These are phyloP conservation scores for Trametes sanguinea DNA, from an alignment of 768 basidiomycete genomes.

Conservation along the genomic window DNA sequence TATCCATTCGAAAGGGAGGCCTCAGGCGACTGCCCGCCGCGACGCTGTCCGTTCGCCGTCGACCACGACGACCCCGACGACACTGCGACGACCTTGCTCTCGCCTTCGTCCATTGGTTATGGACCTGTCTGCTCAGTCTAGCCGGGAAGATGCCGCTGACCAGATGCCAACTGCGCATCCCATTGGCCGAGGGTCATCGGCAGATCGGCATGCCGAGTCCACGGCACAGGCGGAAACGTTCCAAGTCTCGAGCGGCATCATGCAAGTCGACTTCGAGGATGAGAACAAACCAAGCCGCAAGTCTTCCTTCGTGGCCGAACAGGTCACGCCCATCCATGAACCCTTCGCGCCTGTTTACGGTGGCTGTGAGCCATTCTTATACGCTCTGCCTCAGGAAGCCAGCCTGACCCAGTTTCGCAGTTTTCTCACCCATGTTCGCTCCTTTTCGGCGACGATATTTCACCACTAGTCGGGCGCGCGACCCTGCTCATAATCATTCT, in stretches of 20 bases:
- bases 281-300: conserved; percentile 16
- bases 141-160: conserved; percentile 18
- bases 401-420: conserved; percentile 12
- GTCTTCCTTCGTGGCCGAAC: conserved; percentile 18
- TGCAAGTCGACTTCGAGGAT: conserved; percentile 6
- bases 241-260: conserved; percentile 19
- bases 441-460: conserved; percentile 31
- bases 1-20: background rate
- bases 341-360: background rate
- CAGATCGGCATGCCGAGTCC: conserved; percentile 21
- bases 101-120: conserved; percentile 3
- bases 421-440: conserved; percentile 30
- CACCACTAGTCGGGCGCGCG: conserved; percentile 35
- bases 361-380: conserved; percentile 9
- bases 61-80: conserved; percentile 16
- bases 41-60: conserved; percentile 3
- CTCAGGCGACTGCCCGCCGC: background rate
- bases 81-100: background rate
- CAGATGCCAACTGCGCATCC: conserved; percentile 15
- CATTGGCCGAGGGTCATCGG: conserved; percentile 19
- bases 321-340: background rate
- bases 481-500: conserved; percentile 36
- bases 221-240: conserved; percentile 12
- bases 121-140: conserved; percentile 12
- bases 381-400: background rate